These are phyloP conservation scores for Coniosporium apollinis DNA, from an alignment of 495 filamentous ascomycete genomes.

Conservation along the genomic window DNA sequence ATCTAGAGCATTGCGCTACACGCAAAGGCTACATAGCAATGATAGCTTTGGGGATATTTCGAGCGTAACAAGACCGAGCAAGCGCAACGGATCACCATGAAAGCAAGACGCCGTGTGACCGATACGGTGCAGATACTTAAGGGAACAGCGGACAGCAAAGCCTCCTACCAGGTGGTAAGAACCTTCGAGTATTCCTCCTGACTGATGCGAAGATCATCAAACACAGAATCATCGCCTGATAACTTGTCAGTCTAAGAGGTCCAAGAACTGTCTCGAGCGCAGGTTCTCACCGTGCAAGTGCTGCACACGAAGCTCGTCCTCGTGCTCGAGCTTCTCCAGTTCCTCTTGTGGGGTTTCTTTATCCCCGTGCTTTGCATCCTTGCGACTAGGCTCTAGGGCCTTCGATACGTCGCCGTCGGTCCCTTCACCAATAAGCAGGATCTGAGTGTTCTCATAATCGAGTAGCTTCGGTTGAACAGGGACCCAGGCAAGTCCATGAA, in stretches of 20 bases:
- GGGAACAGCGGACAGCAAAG: no score
- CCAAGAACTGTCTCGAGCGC: not conserved
- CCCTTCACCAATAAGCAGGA: conserved; percentile 66
- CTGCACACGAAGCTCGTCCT: conserved; percentile 44
- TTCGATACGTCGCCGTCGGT: conserved; percentile 38
- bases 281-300: conserved; percentile 31
- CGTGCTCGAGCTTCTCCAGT: conserved; percentile 40
- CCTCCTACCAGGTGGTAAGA: conserved; percentile 22
- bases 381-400: conserved; percentile 36
- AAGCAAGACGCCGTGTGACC: no score
- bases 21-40: no score
- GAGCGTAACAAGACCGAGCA: no score
- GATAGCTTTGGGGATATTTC: no score
- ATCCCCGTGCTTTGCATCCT: conserved; percentile 35
- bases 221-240: conserved; percentile 23
- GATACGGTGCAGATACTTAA: no score
- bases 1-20: no score
- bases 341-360: conserved; percentile 43
- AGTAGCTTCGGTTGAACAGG: conserved; percentile 59
- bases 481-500: conserved; percentile 56
- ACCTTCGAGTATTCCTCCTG: conserved; percentile 23
- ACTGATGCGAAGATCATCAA: conserved; percentile 23
- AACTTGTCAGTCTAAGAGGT: not conserved
- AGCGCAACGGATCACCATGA: no score
- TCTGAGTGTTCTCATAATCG: conserved; percentile 62